These are phyloP conservation scores for Auricularia cornea DNA, from an alignment of 768 basidiomycete genomes.

Conservation along the genomic window DNA sequence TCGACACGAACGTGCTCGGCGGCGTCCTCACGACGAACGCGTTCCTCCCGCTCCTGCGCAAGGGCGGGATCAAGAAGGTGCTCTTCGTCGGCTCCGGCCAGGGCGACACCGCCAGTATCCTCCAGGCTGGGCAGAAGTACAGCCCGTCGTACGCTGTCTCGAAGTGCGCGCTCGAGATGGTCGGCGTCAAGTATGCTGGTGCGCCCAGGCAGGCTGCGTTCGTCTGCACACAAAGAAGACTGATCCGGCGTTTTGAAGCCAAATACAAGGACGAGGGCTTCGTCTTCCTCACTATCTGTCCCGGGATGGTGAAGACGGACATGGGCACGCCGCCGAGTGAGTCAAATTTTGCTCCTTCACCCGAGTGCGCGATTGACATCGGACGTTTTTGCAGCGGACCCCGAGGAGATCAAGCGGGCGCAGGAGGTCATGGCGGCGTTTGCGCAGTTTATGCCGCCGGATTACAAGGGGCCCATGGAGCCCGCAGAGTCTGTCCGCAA, in stretches of 20 bases:
- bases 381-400: too few relatives aligned
- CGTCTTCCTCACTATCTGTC: slow-evolving; percentile 6
- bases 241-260: too few relatives aligned
- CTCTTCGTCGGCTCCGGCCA: slow-evolving; percentile 4
- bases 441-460: slow-evolving; percentile 5
- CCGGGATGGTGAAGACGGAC: background rate
- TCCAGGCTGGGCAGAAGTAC: background rate
- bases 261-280: slow-evolving; percentile 7
- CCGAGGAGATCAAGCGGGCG: slow-evolving; percentile 4
- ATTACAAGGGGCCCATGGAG: slow-evolving; percentile 15
- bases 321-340: slow-evolving; percentile 6
- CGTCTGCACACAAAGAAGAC: too few relatives aligned
- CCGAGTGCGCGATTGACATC: too few relatives aligned
- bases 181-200: slow-evolving; percentile 6
- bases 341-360: too few relatives aligned
- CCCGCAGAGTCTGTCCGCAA: slow-evolving; percentile 11
- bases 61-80: slow-evolving; percentile 8
- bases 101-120: slow-evolving; percentile 4
- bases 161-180: slow-evolving; percentile 3
- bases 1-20: slow-evolving; percentile 14
- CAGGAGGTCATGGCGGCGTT: slow-evolving; percentile 9
- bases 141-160: slow-evolving; percentile 2
- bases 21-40: slow-evolving; percentile 9
- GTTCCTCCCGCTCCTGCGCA: slow-evolving; percentile 14
- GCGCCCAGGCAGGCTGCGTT: too few relatives aligned